Evolutionary conservation across 192 early-diverging fungal species (phyloP), one percentile per base, ranked within the genome.

Genomic region (Backusella sp.): DNA sequence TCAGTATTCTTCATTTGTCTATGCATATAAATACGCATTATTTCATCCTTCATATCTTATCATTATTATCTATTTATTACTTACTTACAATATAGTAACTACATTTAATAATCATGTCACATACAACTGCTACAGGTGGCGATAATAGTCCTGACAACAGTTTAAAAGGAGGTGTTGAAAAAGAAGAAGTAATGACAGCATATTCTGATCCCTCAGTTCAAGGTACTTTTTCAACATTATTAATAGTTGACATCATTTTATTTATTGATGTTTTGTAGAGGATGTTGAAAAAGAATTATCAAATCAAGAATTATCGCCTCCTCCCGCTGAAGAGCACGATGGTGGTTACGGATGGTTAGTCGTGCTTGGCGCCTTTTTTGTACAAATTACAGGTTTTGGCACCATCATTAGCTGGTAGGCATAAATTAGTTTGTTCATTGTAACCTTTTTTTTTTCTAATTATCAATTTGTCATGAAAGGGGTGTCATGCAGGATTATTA

Each of bases 261-360:
- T 59, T 59, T 14, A 12, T 26, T 26, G 26, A 62, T 62, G 12
- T 2, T 0, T 11, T 62, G 14, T 62, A 62, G 56, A 23, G 19
- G 56, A 62, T 14, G 56, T 62, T 26, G 56, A 62, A 11, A 62
- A 62, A 62, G 56, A 62, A 28, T 3, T 62, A 62, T 62, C 56
- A 28, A 23, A 62, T 62, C 56, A 62, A 62, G 21, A 28, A 23
- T 14, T 26, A 62, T 1, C 21, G n/a, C 36, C n/a, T 37, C 19
- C 67, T 62, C 32, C 56, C 4, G 23, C 37, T 1, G 72, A 73
- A 0, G 75, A 62, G 23, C 79, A 73, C 28, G 82, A 84, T 62
- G 82, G 82, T 14, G 82, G 82, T 1, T 84, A 81, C 68, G 82
- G 82, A n/a, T 84, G 82, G 82, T 17, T 79, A 21, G 76, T 84